phyloP scores from a whole-genome alignment of 345 rosid species.

The thale cress (Arabidopsis thaliana) region DNA sequence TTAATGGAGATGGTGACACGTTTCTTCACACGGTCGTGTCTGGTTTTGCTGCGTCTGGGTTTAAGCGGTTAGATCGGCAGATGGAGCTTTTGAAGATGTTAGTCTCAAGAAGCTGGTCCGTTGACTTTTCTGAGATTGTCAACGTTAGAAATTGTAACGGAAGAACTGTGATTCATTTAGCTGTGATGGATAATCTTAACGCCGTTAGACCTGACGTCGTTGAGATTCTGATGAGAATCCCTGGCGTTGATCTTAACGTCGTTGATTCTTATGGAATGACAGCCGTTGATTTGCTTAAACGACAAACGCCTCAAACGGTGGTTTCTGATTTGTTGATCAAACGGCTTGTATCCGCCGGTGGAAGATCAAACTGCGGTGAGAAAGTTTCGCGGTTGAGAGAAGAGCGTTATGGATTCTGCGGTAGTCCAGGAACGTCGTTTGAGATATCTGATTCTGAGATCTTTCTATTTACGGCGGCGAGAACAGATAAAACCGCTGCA shows the following conservation, averaged over 20 bases:
- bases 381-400: slow-evolving; percentile 58
- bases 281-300: slow-evolving; percentile 74
- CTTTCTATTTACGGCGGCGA: slow-evolving; percentile 64
- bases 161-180: slow-evolving; percentile 80
- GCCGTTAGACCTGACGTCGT: slow-evolving; percentile 62
- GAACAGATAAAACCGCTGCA: slow-evolving; percentile 15
- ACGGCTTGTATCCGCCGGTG: slow-evolving; percentile 82
- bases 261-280: slow-evolving; percentile 77
- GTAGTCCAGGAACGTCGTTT: slow-evolving; percentile 87
- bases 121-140: slow-evolving; percentile 55
- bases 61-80: slow-evolving; percentile 74
- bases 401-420: slow-evolving; percentile 61
- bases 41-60: slow-evolving; percentile 75
- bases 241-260: slow-evolving; percentile 62
- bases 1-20: slow-evolving; percentile 73
- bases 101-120: slow-evolving; percentile 38
- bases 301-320: slow-evolving; percentile 64
- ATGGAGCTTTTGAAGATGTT: slow-evolving; percentile 71
- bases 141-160: slow-evolving; percentile 72
- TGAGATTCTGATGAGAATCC: slow-evolving; percentile 69
- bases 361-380: slow-evolving; percentile 57
- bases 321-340: slow-evolving; percentile 79
- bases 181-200: slow-evolving; percentile 62
- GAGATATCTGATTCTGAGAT: slow-evolving; percentile 89
- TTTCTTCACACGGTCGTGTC: slow-evolving; percentile 89